Base-by-base conservation (phyloP, 768 basidiomycete species). In the Pholiota conissans region DNA sequence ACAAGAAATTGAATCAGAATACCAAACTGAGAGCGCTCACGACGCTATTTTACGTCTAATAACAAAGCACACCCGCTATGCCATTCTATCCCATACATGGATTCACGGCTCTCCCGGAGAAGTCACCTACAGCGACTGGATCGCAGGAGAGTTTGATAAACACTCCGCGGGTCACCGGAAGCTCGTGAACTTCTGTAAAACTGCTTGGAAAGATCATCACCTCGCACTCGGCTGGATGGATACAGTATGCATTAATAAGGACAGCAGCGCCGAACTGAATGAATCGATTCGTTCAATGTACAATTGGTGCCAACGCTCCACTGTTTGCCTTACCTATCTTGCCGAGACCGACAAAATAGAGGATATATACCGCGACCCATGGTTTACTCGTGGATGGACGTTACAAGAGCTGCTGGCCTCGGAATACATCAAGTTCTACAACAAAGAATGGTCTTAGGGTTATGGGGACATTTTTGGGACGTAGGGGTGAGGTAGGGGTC, bases 361-460 rank as follows among this genome's bases (percentile, higher is more conserved):
- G n/a, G 40, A 63, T 6, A 52, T 57, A 10, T 42, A 34, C 5
- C 8, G 29, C 3, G 50, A 55, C 9, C 35, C 55, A 5, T 63
- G 61, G 61, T 63, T 63, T 39, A 60, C 52, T 5, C 58, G 61
- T 4, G 61, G 61, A 48, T 62, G 61, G 61, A 62, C 61, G 0
- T 45, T 63, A 32, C 61, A 63, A 29, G 61, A 63, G 49, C 37
- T 63, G 14, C 34, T 63, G 11, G 61, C 58, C 1, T 58, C 58
- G 2, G 8, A 20, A 1, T 35, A 18, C 13, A 10, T 54, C 4
- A 49, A 53, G 9, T 63, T 63, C 26, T 57, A 63, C 32, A 35
- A 39, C 27, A 49, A 49, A n/a, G 22, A 39, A 22, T 61, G 59
- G 59, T n/a, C n/a, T n/a, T n/a, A n/a, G n/a, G n/a, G n/a, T n/a